These are phyloP conservation scores for Phytophthora kernoviae DNA, from an alignment of 352 stramenopile genomes.

Conservation along the genomic window DNA sequence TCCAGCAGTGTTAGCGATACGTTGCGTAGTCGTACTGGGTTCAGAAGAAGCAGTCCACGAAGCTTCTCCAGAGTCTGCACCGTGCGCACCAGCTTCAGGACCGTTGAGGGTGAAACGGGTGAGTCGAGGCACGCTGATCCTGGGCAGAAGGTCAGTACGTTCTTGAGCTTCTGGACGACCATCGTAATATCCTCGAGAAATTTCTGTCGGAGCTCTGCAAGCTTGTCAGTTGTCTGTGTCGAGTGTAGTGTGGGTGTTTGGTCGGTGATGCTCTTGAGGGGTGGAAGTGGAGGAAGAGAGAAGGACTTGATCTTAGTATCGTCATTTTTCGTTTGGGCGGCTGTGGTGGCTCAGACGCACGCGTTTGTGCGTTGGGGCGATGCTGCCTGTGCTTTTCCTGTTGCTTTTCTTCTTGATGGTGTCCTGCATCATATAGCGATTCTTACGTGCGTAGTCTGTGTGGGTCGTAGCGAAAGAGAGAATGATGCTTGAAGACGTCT, in stretches of 20 bases:
- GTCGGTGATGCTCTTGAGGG: conserved; percentile 8
- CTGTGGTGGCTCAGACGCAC: conserved; percentile 23
- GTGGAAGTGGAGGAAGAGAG: conserved; percentile 20
- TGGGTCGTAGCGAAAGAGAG: conserved; percentile 4
- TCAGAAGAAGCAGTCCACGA: conserved; percentile 29
- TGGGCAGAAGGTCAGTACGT: conserved; percentile 30
- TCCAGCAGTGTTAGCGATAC: conserved; percentile 32
- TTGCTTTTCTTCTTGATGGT: conserved; percentile 13
- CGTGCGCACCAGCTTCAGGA: conserved; percentile 41
- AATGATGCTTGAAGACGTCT: conserved; percentile 8
- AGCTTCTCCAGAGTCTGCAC: conserved; percentile 47
- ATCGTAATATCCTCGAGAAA: conserved; percentile 37
- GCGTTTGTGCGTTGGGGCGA: conserved; percentile 21
- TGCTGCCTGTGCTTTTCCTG: conserved; percentile 2
- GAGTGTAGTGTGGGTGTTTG: background rate
- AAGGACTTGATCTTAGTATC: background rate
- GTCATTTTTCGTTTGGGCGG: conserved; percentile 13
- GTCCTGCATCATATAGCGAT: conserved; percentile 16
- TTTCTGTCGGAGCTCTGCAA: conserved; percentile 28
- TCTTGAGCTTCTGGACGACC: conserved; percentile 39
- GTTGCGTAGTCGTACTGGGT: conserved; percentile 23
- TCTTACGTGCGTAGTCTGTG: background rate
- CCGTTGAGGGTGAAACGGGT: conserved; percentile 18
- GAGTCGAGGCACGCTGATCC: conserved; percentile 21
- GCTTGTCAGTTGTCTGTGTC: conserved; percentile 19